Evolutionary conservation across 1,284 basidiomycete genomes (phyloP).

Genomic region (Porodaedalea pini): DNA sequence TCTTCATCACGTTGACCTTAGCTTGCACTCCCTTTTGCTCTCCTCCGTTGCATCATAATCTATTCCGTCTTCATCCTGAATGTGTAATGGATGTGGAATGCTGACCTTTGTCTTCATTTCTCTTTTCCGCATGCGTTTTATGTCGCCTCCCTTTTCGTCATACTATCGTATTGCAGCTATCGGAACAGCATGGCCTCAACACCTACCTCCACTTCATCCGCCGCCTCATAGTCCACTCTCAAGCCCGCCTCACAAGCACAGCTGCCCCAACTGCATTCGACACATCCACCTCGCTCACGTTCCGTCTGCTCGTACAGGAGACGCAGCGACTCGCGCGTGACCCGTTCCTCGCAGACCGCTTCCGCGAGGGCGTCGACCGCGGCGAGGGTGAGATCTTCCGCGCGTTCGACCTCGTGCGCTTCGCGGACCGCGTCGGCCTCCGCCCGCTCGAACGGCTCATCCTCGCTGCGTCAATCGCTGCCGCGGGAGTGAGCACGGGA

Average conservation of each 20-base stretch:
- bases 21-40: background rate
- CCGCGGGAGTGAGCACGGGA: conserved; percentile 38
- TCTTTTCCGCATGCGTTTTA: background rate
- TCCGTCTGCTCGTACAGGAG: conserved; percentile 83
- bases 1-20: background rate
- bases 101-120: background rate
- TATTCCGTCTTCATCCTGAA: too few species aligned
- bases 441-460: conserved; percentile 77
- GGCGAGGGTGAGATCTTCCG: conserved; percentile 78
- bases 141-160: background rate
- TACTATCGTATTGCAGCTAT: conserved; percentile 54
- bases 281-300: conserved; percentile 67
- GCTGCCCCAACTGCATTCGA: conserved; percentile 61
- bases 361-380: conserved; percentile 81
- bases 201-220: conserved; percentile 95
- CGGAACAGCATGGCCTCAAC: conserved; percentile 91
- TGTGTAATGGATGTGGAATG: background rate
- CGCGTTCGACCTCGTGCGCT: conserved; percentile 75
- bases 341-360: conserved; percentile 81
- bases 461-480: conserved; percentile 69
- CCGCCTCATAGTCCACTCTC: conserved; percentile 85
- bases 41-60: too few species aligned
- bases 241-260: conserved; percentile 57
- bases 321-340: conserved; percentile 81
- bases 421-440: conserved; percentile 72